Base-by-base conservation (phyloP, 805 yeast genomes). In the Candida anglica region DNA sequence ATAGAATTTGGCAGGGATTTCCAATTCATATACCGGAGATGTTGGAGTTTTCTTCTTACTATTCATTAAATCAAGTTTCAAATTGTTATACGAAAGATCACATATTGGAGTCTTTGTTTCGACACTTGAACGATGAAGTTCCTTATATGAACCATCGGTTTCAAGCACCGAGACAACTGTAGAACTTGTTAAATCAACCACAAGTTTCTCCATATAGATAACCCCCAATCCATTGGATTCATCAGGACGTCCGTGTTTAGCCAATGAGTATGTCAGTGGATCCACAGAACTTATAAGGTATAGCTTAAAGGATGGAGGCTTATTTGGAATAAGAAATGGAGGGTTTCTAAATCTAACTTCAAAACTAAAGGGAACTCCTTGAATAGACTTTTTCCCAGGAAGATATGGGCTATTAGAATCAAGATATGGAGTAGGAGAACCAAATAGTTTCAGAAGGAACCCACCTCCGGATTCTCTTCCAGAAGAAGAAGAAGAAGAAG, bases 341-440 rank as follows among this genome's bases (percentile, higher is more conserved):
- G 78, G 76, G 35, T 67, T 56, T 19, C 69, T 58, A 43, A 72
- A 65, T 30, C 82, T 52, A 13, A 66, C 59, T 46, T 77, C 83
- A 34, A 77, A 59, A 2, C 61, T 48, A 32, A 70, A 56, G 3
- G 63, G 60, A 13, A 72, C 61, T 28, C 52, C 49, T 3, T 30
- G 13, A 18, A 21, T 8, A 17, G 19, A 7, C 18, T 17, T 15
- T 11, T 17, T 16, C 21, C 8, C 17, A 11, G 15, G 28, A n/a
- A n/a, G n/a, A n/a, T n/a, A n/a, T n/a, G n/a, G n/a, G n/a, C n/a
- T n/a, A n/a, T n/a, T n/a, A n/a, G n/a, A n/a, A n/a, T n/a, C n/a
- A n/a, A n/a, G n/a, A n/a, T n/a, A n/a, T n/a, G n/a, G n/a, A n/a
- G n/a, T n/a, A n/a, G n/a, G n/a, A n/a, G n/a, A n/a, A n/a, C n/a